A percentile compares a stretch with the other conserved stretches of the same genome.
Evolutionary conservation across 768 basidiomycete species (phyloP).

Genomic region (Tephrocybe sp.): DNA sequence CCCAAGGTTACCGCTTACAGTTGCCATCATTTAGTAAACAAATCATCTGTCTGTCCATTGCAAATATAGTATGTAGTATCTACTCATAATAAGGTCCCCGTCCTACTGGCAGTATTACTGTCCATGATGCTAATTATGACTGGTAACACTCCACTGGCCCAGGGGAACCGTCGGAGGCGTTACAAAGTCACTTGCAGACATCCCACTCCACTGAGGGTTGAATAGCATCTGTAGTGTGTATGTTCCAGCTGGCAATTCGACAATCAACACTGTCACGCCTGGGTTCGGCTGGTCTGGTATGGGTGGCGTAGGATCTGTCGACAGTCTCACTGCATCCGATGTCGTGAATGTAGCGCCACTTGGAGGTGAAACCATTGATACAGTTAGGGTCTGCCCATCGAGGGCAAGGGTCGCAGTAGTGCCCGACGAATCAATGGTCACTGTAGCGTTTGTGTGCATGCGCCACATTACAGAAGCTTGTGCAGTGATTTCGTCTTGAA

Average conservation of each 20-base stretch:
- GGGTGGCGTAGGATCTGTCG: conserved; percentile 59
- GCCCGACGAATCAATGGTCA: conserved; percentile 40
- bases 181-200: conserved; percentile 54
- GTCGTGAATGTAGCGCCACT: conserved; percentile 65
- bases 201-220: conserved; percentile 88
- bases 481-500: conserved; percentile 88
- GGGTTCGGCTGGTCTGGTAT: conserved; percentile 71
- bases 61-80: conserved; percentile 3
- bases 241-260: conserved; percentile 66
- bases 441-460: conserved; percentile 94
- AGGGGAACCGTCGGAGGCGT: conserved; percentile 72
- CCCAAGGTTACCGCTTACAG: conserved; percentile 4
- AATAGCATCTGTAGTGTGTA: conserved; percentile 84
- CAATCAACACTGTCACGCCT: conserved; percentile 75
- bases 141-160: conserved; percentile 72
- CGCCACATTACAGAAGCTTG: conserved; percentile 74
- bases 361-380: conserved; percentile 66
- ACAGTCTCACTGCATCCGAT: conserved; percentile 50
- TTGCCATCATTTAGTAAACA: conserved; percentile 13
- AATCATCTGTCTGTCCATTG: conserved; percentile 6
- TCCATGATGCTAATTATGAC: conserved; percentile 54
- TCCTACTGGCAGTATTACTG: not conserved
- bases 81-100: not conserved
- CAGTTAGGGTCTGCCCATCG: conserved; percentile 62
- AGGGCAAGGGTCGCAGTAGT: conserved; percentile 74